Conservation (phyloP, 2,329 filamentous ascomycete species). For the Diplodia sapinea region DNA sequence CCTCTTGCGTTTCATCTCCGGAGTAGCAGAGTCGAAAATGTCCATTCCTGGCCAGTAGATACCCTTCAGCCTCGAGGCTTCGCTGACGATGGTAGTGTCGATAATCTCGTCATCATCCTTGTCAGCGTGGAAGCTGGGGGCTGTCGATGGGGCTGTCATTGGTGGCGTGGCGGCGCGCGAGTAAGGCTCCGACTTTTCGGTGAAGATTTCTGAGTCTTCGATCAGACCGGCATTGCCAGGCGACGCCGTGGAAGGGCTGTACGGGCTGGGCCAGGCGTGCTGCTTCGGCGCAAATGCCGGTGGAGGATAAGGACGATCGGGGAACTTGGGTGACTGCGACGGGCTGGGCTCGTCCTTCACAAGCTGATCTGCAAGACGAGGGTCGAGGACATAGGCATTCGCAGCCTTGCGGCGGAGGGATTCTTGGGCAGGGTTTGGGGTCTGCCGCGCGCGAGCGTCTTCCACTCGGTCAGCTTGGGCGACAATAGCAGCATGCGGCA, state of each 20-base stretch:
- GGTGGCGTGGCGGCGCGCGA: slow-evolving; percentile 14
- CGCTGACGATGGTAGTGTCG: slow-evolving; percentile 38
- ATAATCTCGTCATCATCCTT: neutral
- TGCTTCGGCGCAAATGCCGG: slow-evolving; percentile 44
- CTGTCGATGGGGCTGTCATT: neutral
- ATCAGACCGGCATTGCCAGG: slow-evolving; percentile 10
- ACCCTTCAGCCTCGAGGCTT: slow-evolving; percentile 67
- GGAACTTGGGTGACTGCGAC: slow-evolving; percentile 40
- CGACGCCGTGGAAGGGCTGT: slow-evolving; percentile 5
- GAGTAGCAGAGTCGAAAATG: slow-evolving; percentile 79
- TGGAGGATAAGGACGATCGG: slow-evolving; percentile 38
- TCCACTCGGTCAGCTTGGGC: neutral
- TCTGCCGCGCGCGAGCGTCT: slow-evolving; percentile 20
- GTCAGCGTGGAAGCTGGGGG: neutral
- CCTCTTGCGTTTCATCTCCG: slow-evolving; percentile 73
- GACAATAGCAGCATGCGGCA: neutral
- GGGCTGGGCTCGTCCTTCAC: slow-evolving; percentile 46
- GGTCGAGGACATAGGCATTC: slow-evolving; percentile 41
- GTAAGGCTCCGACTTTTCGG: slow-evolving; percentile 12
- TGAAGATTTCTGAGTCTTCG: slow-evolving; percentile 22
- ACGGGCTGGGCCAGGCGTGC: slow-evolving; percentile 44
- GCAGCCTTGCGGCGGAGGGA: slow-evolving; percentile 28
- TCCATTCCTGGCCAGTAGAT: slow-evolving; percentile 79
- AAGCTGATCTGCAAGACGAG: slow-evolving; percentile 44
- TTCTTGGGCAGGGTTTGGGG: slow-evolving; percentile 3